phyloP scores from a whole-genome alignment of 2,329 filamentous ascomycete species.

The Monosporascus sp. region DNA sequence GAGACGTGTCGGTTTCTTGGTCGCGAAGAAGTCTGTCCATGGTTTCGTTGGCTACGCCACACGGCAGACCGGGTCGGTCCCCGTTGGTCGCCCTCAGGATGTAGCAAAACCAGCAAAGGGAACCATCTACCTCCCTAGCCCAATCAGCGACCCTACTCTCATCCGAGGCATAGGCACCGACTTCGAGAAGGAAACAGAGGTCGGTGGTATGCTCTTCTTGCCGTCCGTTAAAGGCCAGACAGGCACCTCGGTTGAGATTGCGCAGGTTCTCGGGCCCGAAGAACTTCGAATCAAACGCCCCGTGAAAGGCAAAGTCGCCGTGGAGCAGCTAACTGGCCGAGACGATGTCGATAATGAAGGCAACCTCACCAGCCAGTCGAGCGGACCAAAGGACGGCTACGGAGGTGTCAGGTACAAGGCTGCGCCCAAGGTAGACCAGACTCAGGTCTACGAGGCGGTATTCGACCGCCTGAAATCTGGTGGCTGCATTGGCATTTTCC shows the following conservation, averaged over 20 bases:
- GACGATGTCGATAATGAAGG: slow-evolving; percentile 66
- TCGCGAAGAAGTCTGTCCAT: slow-evolving; percentile 92
- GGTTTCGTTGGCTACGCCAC: slow-evolving; percentile 89
- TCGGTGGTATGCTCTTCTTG: slow-evolving; percentile 80
- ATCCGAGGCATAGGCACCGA: slow-evolving; percentile 75
- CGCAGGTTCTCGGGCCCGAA: slow-evolving; percentile 71
- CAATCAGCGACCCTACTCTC: slow-evolving; percentile 75
- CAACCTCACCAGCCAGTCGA: slow-evolving; percentile 52
- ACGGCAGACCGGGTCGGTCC: slow-evolving; percentile 78
- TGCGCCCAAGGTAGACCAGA: slow-evolving; percentile 91
- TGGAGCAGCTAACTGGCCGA: slow-evolving; percentile 77
- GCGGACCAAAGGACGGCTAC: slow-evolving; percentile 56
- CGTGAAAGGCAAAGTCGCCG: slow-evolving; percentile 70
- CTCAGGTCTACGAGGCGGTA: slow-evolving; percentile 87
- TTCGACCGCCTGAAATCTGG: slow-evolving; percentile 76
- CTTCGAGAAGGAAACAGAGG: slow-evolving; percentile 71
- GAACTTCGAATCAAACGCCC: slow-evolving; percentile 83
- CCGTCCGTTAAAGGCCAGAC: slow-evolving; percentile 74
- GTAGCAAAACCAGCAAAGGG: slow-evolving; percentile 74
- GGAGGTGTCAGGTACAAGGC: slow-evolving; percentile 78
- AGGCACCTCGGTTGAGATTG: slow-evolving; percentile 77
- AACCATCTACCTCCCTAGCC: slow-evolving; percentile 83
- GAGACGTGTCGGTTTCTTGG: slow-evolving; percentile 85
- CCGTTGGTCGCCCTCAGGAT: slow-evolving; percentile 90
- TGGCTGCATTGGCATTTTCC: slow-evolving; percentile 93